A percentile compares a stretch with the other conserved stretches of the same genome.
Conservation (phyloP, 2,329 filamentous ascomycete genomes). For the Aspergillus pseudoviridinutans region DNA sequence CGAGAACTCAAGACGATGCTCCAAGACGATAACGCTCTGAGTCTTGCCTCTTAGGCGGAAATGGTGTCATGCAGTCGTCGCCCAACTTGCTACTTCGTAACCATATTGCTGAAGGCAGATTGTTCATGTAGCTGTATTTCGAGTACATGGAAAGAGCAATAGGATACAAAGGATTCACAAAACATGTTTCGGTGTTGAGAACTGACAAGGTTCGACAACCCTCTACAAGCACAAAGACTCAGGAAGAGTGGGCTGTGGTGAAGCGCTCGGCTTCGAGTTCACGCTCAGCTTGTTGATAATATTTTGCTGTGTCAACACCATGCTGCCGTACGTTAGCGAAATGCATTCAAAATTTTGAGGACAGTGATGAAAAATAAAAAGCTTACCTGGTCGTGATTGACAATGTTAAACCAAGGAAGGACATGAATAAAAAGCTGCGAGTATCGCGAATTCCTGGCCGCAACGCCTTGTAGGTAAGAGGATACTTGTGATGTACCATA, state of each 20-base stretch:
- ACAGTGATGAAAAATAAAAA: background rate
- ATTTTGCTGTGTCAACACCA: conserved; percentile 96
- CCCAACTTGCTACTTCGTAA: background rate
- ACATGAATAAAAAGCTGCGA: conserved; percentile 77
- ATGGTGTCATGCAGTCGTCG: background rate
- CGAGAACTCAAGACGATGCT: conserved; percentile 60
- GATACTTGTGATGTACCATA: conserved; percentile 78
- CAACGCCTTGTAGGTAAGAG: conserved; percentile 90
- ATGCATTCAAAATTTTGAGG: background rate
- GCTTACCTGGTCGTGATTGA: conserved; percentile 75
- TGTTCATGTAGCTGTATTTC: background rate
- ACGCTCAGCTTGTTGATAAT: conserved; percentile 91
- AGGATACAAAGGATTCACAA: conserved; percentile 23
- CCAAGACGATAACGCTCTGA: conserved; percentile 15
- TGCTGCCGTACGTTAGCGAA: conserved; percentile 53
- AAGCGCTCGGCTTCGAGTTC: conserved; percentile 78
- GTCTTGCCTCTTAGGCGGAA: background rate
- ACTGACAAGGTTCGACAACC: conserved; percentile 8
- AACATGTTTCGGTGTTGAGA: conserved; percentile 3
- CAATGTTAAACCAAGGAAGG: conserved; percentile 96
- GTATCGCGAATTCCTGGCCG: conserved; percentile 88
- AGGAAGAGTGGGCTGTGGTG: conserved; percentile 26
- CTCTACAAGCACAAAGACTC: conserved; percentile 9
- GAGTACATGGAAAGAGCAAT: conserved; percentile 3
- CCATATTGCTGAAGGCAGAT: background rate